These are phyloP conservation scores for Mycosphaerella sp. DNA, from an alignment of 2,329 filamentous ascomycete species.

Conservation along the genomic window DNA sequence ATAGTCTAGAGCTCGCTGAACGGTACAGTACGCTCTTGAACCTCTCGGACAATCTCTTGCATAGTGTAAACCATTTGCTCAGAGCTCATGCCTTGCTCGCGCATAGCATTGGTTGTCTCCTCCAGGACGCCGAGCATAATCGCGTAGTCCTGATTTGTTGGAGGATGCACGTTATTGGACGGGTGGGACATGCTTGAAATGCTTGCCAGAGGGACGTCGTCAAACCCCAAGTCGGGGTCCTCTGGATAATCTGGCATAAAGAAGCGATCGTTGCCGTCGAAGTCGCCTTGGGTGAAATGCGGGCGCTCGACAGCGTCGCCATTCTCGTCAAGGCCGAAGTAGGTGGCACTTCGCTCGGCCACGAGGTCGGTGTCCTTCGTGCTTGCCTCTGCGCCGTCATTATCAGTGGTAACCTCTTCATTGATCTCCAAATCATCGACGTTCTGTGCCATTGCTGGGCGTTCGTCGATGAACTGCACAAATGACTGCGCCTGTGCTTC, in stretches of 20 bases:
- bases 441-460: background rate
- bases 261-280: background rate
- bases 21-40: too few species aligned
- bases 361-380: background rate
- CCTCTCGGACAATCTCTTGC: too few species aligned
- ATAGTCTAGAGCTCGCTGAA: too few species aligned
- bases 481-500: background rate
- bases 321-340: background rate
- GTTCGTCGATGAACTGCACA: background rate
- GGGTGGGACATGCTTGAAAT: background rate
- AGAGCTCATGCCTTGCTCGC: background rate
- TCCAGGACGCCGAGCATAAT: background rate
- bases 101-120: background rate
- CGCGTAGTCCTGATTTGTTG: background rate
- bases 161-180: background rate
- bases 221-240: background rate
- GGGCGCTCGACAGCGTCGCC: background rate
- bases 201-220: background rate
- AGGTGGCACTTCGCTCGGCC: background rate
- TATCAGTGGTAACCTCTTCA: background rate
- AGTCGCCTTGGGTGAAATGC: background rate
- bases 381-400: background rate
- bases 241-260: constrained; percentile 5
- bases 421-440: background rate
- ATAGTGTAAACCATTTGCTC: too few species aligned